These are phyloP conservation scores for Kuraishia molischiana DNA, from an alignment of 805 yeast species.

Conservation along the genomic window DNA sequence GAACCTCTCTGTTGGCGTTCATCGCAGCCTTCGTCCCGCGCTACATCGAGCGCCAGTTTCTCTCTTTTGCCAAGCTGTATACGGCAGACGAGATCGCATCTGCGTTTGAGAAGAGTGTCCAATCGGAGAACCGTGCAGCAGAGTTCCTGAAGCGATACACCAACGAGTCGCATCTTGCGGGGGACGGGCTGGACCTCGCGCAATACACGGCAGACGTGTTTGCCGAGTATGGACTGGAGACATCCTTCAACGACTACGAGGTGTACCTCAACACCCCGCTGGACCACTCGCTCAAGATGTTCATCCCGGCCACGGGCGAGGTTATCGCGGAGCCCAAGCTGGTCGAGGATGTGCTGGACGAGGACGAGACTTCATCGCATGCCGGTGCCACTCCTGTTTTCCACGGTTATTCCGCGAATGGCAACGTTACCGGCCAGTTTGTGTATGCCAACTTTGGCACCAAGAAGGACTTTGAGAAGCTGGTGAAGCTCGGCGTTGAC, in stretches of 20 bases:
- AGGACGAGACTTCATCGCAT: conserved; percentile 38
- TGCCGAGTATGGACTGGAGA: conserved; percentile 47
- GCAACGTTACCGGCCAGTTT: conserved; percentile 59
- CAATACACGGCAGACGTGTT: conserved; percentile 55
- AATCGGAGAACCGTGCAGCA: neutral
- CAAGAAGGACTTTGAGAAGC: conserved; percentile 41
- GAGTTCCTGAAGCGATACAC: conserved; percentile 45
- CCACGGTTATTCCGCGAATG: conserved; percentile 68
- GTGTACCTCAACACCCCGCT: conserved; percentile 58
- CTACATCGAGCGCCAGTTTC: neutral
- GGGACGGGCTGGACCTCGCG: conserved; percentile 36
- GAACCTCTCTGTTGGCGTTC: neutral
- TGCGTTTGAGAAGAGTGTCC: neutral
- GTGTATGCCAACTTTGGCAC: conserved; percentile 67
- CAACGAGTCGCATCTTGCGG: conserved; percentile 47
- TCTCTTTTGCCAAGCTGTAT: neutral
- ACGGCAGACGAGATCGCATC: neutral
- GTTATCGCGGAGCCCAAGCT: conserved; percentile 40
- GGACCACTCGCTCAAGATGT: conserved; percentile 38
- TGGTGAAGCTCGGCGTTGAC: conserved; percentile 36
- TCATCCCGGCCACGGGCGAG: conserved; percentile 15
- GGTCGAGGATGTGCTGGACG: conserved; percentile 33
- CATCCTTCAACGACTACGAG: conserved; percentile 46
- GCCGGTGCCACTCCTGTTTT: conserved; percentile 56
- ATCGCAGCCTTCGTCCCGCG: neutral